These are phyloP conservation scores for Leccinum truebloodii DNA, from an alignment of 768 basidiomycete genomes.

Conservation along the genomic window DNA sequence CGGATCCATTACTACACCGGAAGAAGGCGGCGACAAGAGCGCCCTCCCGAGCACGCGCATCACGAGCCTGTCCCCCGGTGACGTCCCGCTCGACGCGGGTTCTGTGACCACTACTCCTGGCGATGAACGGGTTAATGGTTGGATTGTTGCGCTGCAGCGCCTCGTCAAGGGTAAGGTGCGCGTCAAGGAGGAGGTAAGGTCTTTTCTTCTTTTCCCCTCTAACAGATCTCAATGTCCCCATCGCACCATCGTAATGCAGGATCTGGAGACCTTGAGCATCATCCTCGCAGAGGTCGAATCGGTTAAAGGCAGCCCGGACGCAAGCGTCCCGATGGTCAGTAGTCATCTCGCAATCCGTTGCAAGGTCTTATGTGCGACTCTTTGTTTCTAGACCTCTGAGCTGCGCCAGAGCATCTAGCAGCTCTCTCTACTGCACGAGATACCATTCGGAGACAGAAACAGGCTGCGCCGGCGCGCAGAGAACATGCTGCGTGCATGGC, in stretches of 20 bases:
- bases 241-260: slow-evolving; percentile 15
- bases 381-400: slow-evolving; percentile 15
- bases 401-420: slow-evolving; percentile 24
- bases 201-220: not conserved
- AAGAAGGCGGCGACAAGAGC: not conserved
- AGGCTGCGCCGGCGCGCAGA: slow-evolving; percentile 27
- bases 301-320: slow-evolving; percentile 14
- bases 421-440: slow-evolving; percentile 29
- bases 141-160: slow-evolving; percentile 30
- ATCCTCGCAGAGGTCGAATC: slow-evolving; percentile 34
- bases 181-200: slow-evolving; percentile 25
- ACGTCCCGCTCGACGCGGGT: not conserved
- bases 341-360: not conserved
- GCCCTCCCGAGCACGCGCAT: slow-evolving; percentile 18
- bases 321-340: slow-evolving; percentile 18
- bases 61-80: slow-evolving; percentile 23
- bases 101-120: not conserved
- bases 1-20: not conserved
- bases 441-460: slow-evolving; percentile 33
- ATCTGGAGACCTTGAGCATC: slow-evolving; percentile 28
- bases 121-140: slow-evolving; percentile 15
- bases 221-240: not conserved
- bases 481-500: slow-evolving; percentile 17
- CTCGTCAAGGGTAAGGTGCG: slow-evolving; percentile 31
- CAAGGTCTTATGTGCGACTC: not conserved